These are phyloP conservation scores for Erodium texanum DNA, from an alignment of 441 rosid genomes.

Conservation along the genomic window DNA sequence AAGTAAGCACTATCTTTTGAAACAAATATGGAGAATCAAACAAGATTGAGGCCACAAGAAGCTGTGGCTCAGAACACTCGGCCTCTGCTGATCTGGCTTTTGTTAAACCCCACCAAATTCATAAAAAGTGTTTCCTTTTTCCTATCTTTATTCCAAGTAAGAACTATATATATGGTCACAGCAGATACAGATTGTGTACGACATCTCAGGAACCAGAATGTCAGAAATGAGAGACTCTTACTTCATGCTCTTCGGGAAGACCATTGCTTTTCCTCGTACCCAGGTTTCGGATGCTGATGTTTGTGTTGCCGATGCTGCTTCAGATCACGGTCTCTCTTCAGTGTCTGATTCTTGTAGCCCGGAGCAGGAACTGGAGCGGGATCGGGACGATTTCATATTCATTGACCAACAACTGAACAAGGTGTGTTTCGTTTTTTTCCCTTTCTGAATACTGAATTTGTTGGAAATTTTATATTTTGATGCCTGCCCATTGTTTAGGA, in stretches of 20 bases:
- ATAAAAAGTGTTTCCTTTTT: neutral
- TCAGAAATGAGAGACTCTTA: conserved; percentile 51
- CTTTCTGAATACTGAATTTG: neutral
- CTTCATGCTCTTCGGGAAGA: conserved; percentile 63
- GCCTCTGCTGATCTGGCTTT: conserved; percentile 36
- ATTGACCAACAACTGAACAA: conserved; percentile 2
- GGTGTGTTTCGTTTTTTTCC: conserved; percentile 24
- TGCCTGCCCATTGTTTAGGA: neutral
- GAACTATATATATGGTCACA: too few species aligned
- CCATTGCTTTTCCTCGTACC: conserved; percentile 38
- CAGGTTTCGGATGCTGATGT: neutral
- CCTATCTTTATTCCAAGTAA: too few species aligned
- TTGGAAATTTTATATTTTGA: conserved; percentile 2
- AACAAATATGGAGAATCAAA: conserved; percentile 45
- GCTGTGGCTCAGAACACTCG: conserved; percentile 50
- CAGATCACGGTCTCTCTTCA: conserved; percentile 13
- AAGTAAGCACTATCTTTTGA: conserved; percentile 27
- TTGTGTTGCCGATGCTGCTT: neutral
- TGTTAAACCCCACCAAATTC: conserved; percentile 7
- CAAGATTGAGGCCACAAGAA: conserved; percentile 41
- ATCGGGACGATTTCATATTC: neutral
- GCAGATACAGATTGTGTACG: too few species aligned
- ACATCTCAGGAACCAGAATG: conserved; percentile 9
- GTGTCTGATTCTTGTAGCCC: conserved; percentile 5
- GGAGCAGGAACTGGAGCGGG: neutral